Conservation (phyloP, 73 alveolate genomes). For the Paraurostyla sp. region DNA sequence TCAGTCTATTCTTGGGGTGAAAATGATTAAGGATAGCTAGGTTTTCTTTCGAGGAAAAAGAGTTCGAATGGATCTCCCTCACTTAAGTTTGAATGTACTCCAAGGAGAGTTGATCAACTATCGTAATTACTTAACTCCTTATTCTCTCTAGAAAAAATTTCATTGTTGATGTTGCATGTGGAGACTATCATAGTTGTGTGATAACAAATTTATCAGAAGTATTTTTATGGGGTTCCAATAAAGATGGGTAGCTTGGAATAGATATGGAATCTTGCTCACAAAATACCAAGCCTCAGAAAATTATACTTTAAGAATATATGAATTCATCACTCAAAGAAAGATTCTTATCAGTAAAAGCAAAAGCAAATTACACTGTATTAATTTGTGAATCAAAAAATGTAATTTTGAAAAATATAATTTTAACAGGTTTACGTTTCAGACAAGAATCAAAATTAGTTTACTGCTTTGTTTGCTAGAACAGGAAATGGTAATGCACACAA, state of each 20-base stretch:
- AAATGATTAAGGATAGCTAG: slow-evolving; percentile 61
- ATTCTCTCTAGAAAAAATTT: neutral
- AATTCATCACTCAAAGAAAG: slow-evolving; percentile 27
- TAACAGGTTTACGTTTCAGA: slow-evolving; percentile 46
- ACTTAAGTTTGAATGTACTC: neutral
- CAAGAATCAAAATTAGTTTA: neutral
- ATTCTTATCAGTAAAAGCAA: slow-evolving; percentile 35
- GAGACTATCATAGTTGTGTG: slow-evolving; percentile 74
- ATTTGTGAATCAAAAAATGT: slow-evolving; percentile 40
- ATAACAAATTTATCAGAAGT: slow-evolving; percentile 64
- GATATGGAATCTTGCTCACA: slow-evolving; percentile 5
- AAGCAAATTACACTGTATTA: slow-evolving; percentile 31
- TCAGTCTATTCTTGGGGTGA: slow-evolving; percentile 83
- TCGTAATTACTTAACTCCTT: neutral
- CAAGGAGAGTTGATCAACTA: slow-evolving; percentile 30
- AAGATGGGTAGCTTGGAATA: slow-evolving; percentile 79
- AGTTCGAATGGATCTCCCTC: neutral
- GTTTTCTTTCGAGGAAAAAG: slow-evolving; percentile 19
- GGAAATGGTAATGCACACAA: neutral
- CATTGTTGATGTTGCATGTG: slow-evolving; percentile 76
- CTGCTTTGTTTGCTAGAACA: slow-evolving; percentile 29
- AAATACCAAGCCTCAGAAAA: neutral
- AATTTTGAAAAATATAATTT: neutral
- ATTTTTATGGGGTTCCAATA: slow-evolving; percentile 84
- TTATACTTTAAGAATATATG: slow-evolving; percentile 34